phyloP scores from a whole-genome alignment of 257 asterid genomes.

The Solanum boliviense region DNA sequence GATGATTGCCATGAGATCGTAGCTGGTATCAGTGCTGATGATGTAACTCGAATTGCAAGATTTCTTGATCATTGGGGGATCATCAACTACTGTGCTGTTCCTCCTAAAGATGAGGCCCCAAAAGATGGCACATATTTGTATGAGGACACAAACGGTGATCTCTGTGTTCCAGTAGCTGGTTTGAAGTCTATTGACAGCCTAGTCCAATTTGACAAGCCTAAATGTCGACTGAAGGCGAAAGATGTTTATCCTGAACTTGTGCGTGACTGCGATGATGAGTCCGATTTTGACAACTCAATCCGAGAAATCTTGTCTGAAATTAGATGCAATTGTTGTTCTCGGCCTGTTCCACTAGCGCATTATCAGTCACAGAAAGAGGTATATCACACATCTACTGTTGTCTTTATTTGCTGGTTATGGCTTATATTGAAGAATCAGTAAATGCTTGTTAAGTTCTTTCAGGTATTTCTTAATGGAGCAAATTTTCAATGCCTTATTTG shows the following conservation, averaged over 20 bases:
- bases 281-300: slow-evolving; percentile 58
- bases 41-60: slow-evolving; percentile 65
- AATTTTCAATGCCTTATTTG: neutral
- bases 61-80: slow-evolving; percentile 99
- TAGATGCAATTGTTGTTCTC: slow-evolving; percentile 63
- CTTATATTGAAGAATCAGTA: neutral
- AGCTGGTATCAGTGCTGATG: slow-evolving; percentile 54
- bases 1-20: slow-evolving; percentile 61
- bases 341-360: slow-evolving; percentile 42
- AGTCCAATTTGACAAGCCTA: slow-evolving; percentile 88
- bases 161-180: slow-evolving; percentile 72
- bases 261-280: slow-evolving; percentile 27
- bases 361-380: slow-evolving; percentile 98
- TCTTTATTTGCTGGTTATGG: neutral
- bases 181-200: slow-evolving; percentile 88
- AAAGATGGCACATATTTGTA: slow-evolving; percentile 52
- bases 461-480: neutral
- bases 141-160: slow-evolving; percentile 73
- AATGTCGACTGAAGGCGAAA: slow-evolving; percentile 61
- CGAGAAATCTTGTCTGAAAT: slow-evolving; percentile 66
- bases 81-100: slow-evolving; percentile 75
- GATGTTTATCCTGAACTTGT: slow-evolving; percentile 75
- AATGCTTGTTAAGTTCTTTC: neutral
- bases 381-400: neutral
- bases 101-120: slow-evolving; percentile 35